phyloP scores from a whole-genome alignment of 1,284 basidiomycete genomes.

The Malassezia sp. region DNA sequence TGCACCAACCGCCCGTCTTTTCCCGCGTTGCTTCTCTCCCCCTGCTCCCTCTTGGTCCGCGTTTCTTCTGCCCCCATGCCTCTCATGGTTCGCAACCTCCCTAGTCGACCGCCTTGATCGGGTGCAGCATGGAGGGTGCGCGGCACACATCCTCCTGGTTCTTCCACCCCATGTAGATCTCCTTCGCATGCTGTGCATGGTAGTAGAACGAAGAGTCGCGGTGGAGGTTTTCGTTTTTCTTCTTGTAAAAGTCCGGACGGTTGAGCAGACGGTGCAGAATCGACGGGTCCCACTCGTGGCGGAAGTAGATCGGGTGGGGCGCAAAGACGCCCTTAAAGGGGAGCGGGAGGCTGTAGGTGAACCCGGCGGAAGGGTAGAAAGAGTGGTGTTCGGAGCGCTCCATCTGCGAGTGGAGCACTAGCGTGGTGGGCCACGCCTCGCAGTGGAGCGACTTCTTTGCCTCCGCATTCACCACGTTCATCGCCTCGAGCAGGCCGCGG shows the following conservation, averaged over 20 bases:
- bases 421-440: slow-evolving; percentile 45
- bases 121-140: slow-evolving; percentile 42
- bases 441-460: slow-evolving; percentile 46
- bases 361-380: slow-evolving; percentile 44
- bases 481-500: slow-evolving; percentile 41
- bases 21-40: too few relatives aligned
- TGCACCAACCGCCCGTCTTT: too few relatives aligned
- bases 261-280: slow-evolving; percentile 42
- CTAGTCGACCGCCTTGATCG: slow-evolving; percentile 39
- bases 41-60: too few relatives aligned
- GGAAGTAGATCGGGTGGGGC: slow-evolving; percentile 46
- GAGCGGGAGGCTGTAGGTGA: slow-evolving; percentile 42
- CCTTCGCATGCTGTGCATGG: slow-evolving; percentile 40
- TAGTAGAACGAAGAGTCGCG: slow-evolving; percentile 45
- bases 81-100: too few relatives aligned
- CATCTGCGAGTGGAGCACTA: slow-evolving; percentile 45
- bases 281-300: slow-evolving; percentile 42
- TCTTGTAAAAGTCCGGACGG: slow-evolving; percentile 43
- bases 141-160: slow-evolving; percentile 40
- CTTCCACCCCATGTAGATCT: slow-evolving; percentile 46
- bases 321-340: slow-evolving; percentile 47
- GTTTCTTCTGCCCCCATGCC: too few relatives aligned
- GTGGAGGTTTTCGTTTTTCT: slow-evolving; percentile 45
- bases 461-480: slow-evolving; percentile 46
- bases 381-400: slow-evolving; percentile 39